Percentiles rank a stretch among this genome's conserved stretches.
These are phyloP conservation scores for Trametes cinnabarina DNA, from an alignment of 768 basidiomycete genomes.

Conservation along the genomic window DNA sequence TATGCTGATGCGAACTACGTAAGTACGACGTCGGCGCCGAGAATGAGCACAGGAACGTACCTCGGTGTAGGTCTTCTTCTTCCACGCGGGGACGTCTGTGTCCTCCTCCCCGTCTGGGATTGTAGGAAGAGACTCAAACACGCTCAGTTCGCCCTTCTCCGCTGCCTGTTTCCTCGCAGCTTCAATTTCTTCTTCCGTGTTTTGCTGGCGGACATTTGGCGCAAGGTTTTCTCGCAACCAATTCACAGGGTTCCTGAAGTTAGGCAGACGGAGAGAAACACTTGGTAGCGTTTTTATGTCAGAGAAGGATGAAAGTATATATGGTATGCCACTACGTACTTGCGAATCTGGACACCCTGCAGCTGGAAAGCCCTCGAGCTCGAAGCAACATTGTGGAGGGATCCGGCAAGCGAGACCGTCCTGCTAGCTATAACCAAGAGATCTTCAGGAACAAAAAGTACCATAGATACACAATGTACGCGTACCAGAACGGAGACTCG, in stretches of 20 bases:
- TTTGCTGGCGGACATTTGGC: slow-evolving; percentile 46
- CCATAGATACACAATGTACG: not conserved
- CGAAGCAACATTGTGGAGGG: slow-evolving; percentile 17
- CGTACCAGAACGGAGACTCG: slow-evolving; percentile 19
- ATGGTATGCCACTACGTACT: slow-evolving; percentile 36
- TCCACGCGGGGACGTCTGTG: not conserved
- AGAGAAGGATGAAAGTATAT: not conserved
- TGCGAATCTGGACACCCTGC: slow-evolving; percentile 39
- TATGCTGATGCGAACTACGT: slow-evolving; percentile 56
- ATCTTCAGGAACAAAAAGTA: not conserved
- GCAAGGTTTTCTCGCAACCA: slow-evolving; percentile 65
- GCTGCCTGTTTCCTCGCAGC: slow-evolving; percentile 25
- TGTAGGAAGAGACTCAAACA: slow-evolving; percentile 26
- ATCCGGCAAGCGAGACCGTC: slow-evolving; percentile 4
- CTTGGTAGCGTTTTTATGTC: slow-evolving; percentile 35
- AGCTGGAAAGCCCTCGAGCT: slow-evolving; percentile 25
- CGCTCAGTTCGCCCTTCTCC: slow-evolving; percentile 28
- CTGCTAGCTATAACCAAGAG: slow-evolving; percentile 4
- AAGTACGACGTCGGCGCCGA: not conserved
- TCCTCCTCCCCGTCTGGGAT: slow-evolving; percentile 10
- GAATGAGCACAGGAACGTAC: slow-evolving; percentile 14
- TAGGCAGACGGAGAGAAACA: slow-evolving; percentile 33
- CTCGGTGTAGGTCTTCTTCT: slow-evolving; percentile 26
- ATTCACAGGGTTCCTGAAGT: slow-evolving; percentile 45
- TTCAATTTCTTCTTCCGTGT: slow-evolving; percentile 42